Base-by-base conservation (phyloP, 768 basidiomycete species). In the Royoungia palumana region DNA sequence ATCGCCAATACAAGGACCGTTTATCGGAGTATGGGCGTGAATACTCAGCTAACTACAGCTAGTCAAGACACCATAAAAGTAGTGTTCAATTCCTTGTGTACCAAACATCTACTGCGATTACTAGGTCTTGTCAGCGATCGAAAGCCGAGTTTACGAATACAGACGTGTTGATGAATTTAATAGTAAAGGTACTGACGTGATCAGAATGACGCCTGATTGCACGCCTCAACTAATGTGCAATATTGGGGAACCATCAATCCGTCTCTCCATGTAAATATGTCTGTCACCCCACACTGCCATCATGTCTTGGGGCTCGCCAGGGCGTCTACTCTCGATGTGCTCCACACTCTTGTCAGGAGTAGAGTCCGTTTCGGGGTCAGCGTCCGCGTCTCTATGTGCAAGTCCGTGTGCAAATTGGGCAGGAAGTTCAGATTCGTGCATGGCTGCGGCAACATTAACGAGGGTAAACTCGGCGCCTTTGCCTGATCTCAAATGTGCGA, bases 361-460 rank as follows among this genome's bases (percentile, higher is more conserved):
- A 6, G 24, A 0, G 0, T 21, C 28, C 6, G 20, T 34, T 4
- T 42, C 47, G 22, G 13, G 2, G 38, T 47, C 32, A 6, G 27
- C 42, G 12, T 45, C 44, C 21, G 12, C 38, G 6, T 46, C 37
- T 16, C 19, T 20, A 32, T 40, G 28, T 12, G 13, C 28, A 5
- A 25, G n/a, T 20, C 28, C 22, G 25, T 44, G 64, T 3, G 41
- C 51, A 30, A 63, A 54, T 19, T 51, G 47, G 11, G 48, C 55
- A 1, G 64, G 64, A 19, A 65, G 56, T 24, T 67, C 58, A 1
- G 64, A 65, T 17, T 36, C 55, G 6, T 64, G 57, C 1, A 64
- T 30, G 1, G 65, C 60, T 0, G 57, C 52, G 0, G 55, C 57
- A 20, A 65, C 35, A 3, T 58, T 62, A 27, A 47, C 44, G 21